These are phyloP conservation scores for Mucuna pruriens DNA, from an alignment of 306 rosid species.

Conservation along the genomic window DNA sequence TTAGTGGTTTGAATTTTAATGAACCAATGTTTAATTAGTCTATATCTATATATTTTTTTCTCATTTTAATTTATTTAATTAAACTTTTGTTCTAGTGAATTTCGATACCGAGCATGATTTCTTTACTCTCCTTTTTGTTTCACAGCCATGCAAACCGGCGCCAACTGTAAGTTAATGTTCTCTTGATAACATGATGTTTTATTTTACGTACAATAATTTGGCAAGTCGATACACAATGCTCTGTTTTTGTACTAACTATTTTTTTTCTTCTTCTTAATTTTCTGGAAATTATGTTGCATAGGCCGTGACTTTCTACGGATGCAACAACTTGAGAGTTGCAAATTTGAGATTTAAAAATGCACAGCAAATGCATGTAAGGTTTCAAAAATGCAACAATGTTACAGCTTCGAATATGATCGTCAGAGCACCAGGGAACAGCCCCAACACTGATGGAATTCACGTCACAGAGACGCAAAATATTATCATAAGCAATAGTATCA, in stretches of 20 bases:
- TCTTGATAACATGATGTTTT: background rate
- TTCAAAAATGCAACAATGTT: constrained; percentile 60
- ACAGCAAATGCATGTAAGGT: constrained; percentile 73
- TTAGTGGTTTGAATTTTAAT: constrained; percentile 5
- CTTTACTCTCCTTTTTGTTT: constrained; percentile 17
- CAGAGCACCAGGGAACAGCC: constrained; percentile 71
- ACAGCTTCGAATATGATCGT: constrained; percentile 51
- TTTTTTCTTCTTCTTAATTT: background rate
- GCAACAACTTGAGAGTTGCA: constrained; percentile 57
- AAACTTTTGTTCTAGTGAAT: background rate
- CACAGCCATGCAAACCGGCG: constrained; percentile 72
- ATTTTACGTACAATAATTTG: background rate
- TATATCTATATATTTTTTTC: background rate
- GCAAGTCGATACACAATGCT: background rate
- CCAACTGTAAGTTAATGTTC: constrained; percentile 69
- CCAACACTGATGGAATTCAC: constrained; percentile 96
- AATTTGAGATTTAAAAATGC: constrained; percentile 57
- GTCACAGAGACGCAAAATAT: constrained; percentile 60
- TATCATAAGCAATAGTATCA: constrained; percentile 48
- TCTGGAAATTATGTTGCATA: constrained; percentile 21
- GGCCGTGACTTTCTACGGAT: constrained; percentile 73
- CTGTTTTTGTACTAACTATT: background rate
- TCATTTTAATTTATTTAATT: background rate
- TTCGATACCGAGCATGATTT: background rate
- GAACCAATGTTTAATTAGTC: background rate